phyloP scores from a whole-genome alignment of 164 flowering plant genomes.

The Pachysandra terminalis region DNA sequence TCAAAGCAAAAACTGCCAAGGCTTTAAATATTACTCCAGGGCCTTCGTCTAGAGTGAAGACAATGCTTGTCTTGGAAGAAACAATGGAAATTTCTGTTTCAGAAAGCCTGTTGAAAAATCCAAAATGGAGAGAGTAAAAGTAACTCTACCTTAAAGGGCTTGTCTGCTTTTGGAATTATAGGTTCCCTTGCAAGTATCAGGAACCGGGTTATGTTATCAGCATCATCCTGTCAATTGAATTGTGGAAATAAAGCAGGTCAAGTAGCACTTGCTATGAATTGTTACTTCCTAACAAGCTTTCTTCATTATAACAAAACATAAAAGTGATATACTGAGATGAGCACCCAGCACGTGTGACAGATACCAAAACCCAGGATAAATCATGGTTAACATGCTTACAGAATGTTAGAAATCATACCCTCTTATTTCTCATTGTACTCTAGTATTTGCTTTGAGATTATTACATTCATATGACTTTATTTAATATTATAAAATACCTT shows the following conservation, averaged over 20 bases:
- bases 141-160: constrained; percentile 62
- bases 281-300: too few relatives aligned
- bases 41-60: constrained; percentile 93
- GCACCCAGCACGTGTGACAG: not conserved
- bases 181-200: constrained; percentile 92
- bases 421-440: too few relatives aligned
- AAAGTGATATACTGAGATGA: not conserved
- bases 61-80: constrained; percentile 79
- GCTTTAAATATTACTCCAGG: constrained; percentile 93
- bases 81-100: not conserved
- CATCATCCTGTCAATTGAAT: constrained; percentile 61
- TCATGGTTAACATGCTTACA: too few relatives aligned
- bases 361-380: not conserved
- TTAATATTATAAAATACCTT: too few relatives aligned
- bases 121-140: not conserved
- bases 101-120: not conserved
- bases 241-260: not conserved
- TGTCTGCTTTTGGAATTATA: constrained; percentile 66
- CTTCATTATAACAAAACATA: not conserved
- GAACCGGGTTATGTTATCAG: constrained; percentile 76
- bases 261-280: too few relatives aligned
- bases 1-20: constrained; percentile 82
- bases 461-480: too few relatives aligned
- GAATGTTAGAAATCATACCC: too few relatives aligned
- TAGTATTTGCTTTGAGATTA: too few relatives aligned